Evolutionary conservation across 176 grass and related monocot genomes (phyloP), one percentile per base, ranked within the genome.

Genomic region (Hsuehochloa calcarea): DNA sequence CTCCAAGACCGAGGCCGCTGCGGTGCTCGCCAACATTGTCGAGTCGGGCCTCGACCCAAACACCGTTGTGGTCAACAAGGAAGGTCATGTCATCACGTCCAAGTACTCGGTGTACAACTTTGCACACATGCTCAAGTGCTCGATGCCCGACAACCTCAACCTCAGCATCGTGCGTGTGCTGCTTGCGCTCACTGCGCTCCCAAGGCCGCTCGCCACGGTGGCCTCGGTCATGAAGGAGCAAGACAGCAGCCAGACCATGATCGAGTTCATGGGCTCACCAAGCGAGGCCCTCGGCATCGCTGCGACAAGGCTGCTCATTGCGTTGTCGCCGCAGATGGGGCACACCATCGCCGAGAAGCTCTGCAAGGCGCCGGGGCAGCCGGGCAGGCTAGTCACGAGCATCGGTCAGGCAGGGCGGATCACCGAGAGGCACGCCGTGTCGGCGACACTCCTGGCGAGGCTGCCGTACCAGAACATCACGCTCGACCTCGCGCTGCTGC

Each of bases 41-140:
- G 92, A 99, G 65, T 96, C 90, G 0, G 78, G 87, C 54, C 56
- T 88, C n/a, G 86, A 93, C 74, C 88, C 88, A 0, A 86, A 92
- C 29, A 74, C 72, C 41, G 72, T 95, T 29, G 70, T 60, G 35
- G 86, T 96, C 40, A 96, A 96, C 79, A 99, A 96, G 79, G 88
- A 96, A 83, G 96, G 96, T 71, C 96, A 99, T 29, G 88, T 89
- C 73, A 85, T 99, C 65, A 91, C 91, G 0, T 99, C 96, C 49
- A 94, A 94, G 80, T 94, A 99, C 66, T 92, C 96, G 0, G 89
- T 99, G 14, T 99, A 96, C 80, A 99, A 96, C 85, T 82, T 96
- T 1, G 87, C 84, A 25, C 93, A 96, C 88, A 94, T 99, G 96
- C 86, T 99, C 19, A 96, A 88, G 74, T 40, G 60, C 63, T 91